Base-by-base conservation (phyloP, 306 rosid species). In the Trichosanthes truncata region DNA sequence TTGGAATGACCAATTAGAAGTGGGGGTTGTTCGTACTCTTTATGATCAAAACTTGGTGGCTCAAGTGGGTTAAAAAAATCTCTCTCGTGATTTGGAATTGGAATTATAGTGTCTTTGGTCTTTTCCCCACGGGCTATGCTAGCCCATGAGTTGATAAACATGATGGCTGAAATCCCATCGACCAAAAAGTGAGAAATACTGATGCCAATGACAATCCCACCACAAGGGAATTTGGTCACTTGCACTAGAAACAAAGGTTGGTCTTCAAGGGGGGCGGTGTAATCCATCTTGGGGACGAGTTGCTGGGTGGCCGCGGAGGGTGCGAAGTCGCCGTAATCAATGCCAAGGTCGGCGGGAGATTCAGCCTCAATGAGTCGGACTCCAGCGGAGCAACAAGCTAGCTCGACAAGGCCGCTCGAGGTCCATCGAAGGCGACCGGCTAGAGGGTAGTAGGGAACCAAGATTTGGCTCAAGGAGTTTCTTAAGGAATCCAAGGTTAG, bases 401-500 rank as follows among this genome's bases (percentile, higher is more conserved):
- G 83, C 80, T 88, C 85, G 0, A 91, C 83, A 52, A 89, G 92
- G 43, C 91, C 85, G 0, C 75, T 49, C 3, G 60, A 62, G 4
- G 65, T 82, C 89, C 88, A 90, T 1, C 46, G 80, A 29, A 90
- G 77, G 52, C 91, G 91, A 71, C 91, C 93, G 0, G 90, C 93
- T 0, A 89, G 56, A 2, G 91, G 93, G 45, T 92, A 89, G 86
- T 88, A 92, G 33, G 88, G 83, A 67, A 87, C 90, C 4, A n/a
- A n/a, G 9, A 80, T 88, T n/a, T 69, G n/a, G 74, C 91, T 76
- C 15, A 92, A n/a, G 0, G 97, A 90, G 65, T 71, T 81, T 51
- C 75, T 49, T 17, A 49, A 12, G 18, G 55, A 49, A 49, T 14
- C 52, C 3, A 10, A 12, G 55, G 20, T 15, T 20, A 14, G 55